Percentiles rank a stretch among this genome's conserved stretches.
These are phyloP conservation scores for Dactylellina drechsleri DNA, from an alignment of 2,329 filamentous ascomycete species.

Conservation along the genomic window DNA sequence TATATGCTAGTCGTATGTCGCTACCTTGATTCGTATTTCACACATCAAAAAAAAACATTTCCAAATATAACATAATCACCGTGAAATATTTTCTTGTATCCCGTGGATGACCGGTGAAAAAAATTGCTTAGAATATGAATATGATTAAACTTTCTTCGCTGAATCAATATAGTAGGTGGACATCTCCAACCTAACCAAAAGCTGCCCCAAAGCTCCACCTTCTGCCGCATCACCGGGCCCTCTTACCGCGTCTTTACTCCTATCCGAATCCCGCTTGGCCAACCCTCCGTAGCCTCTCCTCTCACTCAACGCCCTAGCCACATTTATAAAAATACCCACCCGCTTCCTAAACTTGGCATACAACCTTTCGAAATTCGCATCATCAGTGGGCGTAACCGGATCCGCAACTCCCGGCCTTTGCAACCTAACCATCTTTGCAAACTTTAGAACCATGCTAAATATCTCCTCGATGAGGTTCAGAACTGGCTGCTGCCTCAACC, in stretches of 20 bases:
- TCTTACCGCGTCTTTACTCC: slow-evolving; percentile 60
- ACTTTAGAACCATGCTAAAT: slow-evolving; percentile 76
- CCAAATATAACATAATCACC: background rate
- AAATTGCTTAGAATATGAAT: no score
- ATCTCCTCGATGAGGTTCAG: slow-evolving; percentile 79
- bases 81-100: no score
- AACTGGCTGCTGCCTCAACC: slow-evolving; percentile 78
- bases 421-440: slow-evolving; percentile 65
- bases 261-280: slow-evolving; percentile 60
- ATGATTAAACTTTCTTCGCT: slow-evolving; percentile 39
- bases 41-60: background rate
- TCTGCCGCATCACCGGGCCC: slow-evolving; percentile 60
- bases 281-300: slow-evolving; percentile 67
- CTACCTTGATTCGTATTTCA: background rate
- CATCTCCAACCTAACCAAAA: slow-evolving; percentile 77
- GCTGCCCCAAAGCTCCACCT: slow-evolving; percentile 73
- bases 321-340: slow-evolving; percentile 77
- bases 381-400: slow-evolving; percentile 56
- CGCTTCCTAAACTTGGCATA: slow-evolving; percentile 77
- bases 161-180: slow-evolving; percentile 56
- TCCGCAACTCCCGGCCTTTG: slow-evolving; percentile 40
- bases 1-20: slow-evolving; percentile 26
- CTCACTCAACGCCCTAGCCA: slow-evolving; percentile 74
- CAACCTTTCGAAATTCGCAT: slow-evolving; percentile 65
- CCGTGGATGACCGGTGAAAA: no score